Percentiles rank a stretch among this genome's conserved stretches.
Conservation (phyloP, 139 green algal species). For the Chlorella ohadii region DNA sequence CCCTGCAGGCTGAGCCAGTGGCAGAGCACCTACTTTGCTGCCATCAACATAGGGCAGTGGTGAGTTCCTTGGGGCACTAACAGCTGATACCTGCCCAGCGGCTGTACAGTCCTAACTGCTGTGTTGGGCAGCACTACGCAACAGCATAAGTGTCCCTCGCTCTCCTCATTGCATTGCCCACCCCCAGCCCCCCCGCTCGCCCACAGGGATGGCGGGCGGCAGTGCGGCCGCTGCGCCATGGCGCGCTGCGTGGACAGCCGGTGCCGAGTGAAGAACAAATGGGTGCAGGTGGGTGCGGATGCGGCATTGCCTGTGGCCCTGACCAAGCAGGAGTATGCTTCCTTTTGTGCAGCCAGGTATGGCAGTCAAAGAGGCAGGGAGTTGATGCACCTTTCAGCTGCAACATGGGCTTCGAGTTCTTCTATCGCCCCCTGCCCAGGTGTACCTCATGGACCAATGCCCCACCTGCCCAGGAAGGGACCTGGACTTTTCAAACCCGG, state of each 20-base stretch:
- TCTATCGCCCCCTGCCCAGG: too few species aligned
- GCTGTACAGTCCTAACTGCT: too few species aligned
- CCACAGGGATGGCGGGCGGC: constrained; percentile 7
- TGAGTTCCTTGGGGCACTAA: too few species aligned
- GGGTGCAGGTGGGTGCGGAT: background rate
- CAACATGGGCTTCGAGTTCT: too few species aligned
- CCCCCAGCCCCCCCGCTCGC: background rate
- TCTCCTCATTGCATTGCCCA: background rate
- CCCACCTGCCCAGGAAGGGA: background rate
- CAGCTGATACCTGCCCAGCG: too few species aligned
- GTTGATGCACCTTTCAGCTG: too few species aligned
- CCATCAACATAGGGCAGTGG: constrained; percentile 11
- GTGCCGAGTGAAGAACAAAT: constrained; percentile 14
- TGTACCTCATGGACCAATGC: background rate
- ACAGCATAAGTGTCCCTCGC: background rate
- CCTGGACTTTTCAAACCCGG: background rate
- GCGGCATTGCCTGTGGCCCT: too few species aligned
- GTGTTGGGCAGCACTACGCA: too few species aligned
- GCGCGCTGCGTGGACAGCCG: constrained; percentile 13
- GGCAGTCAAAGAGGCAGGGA: too few species aligned
- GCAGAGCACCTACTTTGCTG: constrained; percentile 19
- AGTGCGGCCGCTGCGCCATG: constrained; percentile 20
- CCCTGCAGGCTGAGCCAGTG: background rate
- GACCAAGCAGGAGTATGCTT: too few species aligned
- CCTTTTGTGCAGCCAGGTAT: too few species aligned